Evolutionary conservation across 2,329 filamentous ascomycete genomes (phyloP).

Genomic region (Nemania sp.): DNA sequence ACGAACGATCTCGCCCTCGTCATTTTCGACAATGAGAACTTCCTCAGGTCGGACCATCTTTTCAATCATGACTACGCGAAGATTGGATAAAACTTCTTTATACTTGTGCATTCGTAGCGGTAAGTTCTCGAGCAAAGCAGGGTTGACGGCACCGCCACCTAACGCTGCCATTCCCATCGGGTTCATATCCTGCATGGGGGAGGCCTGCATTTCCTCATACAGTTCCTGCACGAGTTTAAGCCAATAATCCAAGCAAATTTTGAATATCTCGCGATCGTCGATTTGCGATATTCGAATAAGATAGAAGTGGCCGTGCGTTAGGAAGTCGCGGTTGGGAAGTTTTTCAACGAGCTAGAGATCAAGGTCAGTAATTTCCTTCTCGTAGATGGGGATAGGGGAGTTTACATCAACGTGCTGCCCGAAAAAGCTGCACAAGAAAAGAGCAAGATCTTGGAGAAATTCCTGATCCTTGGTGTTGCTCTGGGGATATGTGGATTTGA

Average conservation of each 20-base stretch:
- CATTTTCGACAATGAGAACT: slow-evolving; percentile 98
- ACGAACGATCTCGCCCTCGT: slow-evolving; percentile 97
- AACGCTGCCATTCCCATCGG: slow-evolving; percentile 77
- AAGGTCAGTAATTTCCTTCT: slow-evolving; percentile 24
- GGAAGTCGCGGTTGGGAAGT: slow-evolving; percentile 90
- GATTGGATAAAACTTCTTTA: slow-evolving; percentile 87
- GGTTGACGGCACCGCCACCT: slow-evolving; percentile 83
- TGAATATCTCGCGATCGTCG: slow-evolving; percentile 98
- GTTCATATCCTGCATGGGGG: slow-evolving; percentile 91
- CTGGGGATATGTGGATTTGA: slow-evolving; percentile 86
- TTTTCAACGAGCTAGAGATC: slow-evolving; percentile 79
- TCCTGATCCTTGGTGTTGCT: slow-evolving; percentile 95
- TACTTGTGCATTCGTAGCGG: slow-evolving; percentile 98
- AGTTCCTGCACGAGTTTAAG: slow-evolving; percentile 96
- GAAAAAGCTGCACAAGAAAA: slow-evolving; percentile 98
- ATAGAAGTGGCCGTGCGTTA: slow-evolving; percentile 96
- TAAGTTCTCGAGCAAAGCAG: slow-evolving; percentile 82
- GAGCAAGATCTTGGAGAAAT: slow-evolving; percentile 93
- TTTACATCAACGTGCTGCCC: slow-evolving; percentile 82
- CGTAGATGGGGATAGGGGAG: not conserved
- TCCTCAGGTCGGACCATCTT: slow-evolving; percentile 99
- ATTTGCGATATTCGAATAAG: slow-evolving; percentile 98
- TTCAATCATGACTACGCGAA: slow-evolving; percentile 98
- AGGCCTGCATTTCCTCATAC: slow-evolving; percentile 97
- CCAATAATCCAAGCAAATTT: slow-evolving; percentile 99